Percentiles rank a stretch among this genome's conserved stretches.
Evolutionary conservation across 208 protist species (phyloP).

Genomic region (Leishmania turanica): DNA sequence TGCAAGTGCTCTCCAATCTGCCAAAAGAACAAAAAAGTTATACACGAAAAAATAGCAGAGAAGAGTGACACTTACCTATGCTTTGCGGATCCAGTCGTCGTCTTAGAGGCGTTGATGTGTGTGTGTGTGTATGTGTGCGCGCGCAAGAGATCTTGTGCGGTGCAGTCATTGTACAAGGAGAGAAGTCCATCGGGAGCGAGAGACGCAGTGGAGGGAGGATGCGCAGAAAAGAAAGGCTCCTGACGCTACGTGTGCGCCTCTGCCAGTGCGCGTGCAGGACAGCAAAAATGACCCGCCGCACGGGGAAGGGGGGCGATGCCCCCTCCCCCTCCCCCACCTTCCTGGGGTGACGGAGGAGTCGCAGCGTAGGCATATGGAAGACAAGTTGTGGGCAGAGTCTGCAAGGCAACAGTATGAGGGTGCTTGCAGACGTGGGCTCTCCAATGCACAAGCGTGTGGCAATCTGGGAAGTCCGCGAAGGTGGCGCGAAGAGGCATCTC

Average conservation of each 20-base stretch:
- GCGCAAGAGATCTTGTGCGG: background rate
- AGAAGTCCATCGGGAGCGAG: background rate
- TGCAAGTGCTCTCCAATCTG: too few species aligned
- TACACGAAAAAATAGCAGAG: too few species aligned
- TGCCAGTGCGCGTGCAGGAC: background rate
- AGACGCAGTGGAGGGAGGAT: background rate
- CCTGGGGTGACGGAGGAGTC: background rate
- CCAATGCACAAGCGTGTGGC: background rate
- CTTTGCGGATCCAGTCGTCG: background rate
- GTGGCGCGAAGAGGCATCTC: too few species aligned
- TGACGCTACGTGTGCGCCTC: background rate
- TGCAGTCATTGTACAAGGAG: background rate
- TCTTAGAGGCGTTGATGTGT: background rate
- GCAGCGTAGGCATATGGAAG: background rate
- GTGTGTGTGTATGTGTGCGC: background rate
- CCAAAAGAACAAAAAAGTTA: too few species aligned
- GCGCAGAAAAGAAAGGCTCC: background rate
- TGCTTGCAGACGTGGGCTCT: background rate
- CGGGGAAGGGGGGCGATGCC: background rate
- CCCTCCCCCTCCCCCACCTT: background rate
- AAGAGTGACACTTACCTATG: background rate
- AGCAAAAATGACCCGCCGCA: background rate
- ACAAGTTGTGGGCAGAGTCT: background rate
- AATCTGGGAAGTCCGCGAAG: background rate
- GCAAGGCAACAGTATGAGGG: background rate